phyloP scores from a whole-genome alignment of 768 basidiomycete species.

The Cystobasidium tubakii region DNA sequence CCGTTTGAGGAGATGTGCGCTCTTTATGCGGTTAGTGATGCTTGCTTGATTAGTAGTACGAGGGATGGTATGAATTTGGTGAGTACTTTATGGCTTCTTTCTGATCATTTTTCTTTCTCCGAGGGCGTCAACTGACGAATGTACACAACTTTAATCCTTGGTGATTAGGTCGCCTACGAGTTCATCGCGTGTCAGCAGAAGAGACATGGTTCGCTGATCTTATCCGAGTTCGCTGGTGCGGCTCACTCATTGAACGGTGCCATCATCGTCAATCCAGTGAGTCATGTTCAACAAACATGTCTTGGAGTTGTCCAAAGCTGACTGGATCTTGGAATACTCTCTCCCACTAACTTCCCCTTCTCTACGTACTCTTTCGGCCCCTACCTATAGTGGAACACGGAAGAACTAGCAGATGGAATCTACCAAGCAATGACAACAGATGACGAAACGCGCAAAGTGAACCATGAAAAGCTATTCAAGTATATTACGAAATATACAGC shows the following conservation, averaged over 20 bases:
- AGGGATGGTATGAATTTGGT: conserved; percentile 99
- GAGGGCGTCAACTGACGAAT: conserved; percentile 3
- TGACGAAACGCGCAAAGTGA: conserved; percentile 71
- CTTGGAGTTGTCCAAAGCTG: too few relatives aligned
- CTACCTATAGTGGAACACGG: conserved; percentile 74
- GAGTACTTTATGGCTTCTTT: conserved; percentile 48
- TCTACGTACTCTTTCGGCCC: not conserved
- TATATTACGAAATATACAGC: conserved; percentile 93
- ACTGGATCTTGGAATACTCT: too few relatives aligned
- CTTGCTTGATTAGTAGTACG: conserved; percentile 89
- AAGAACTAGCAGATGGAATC: conserved; percentile 95
- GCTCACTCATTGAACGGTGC: conserved; percentile 67
- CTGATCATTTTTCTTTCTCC: not conserved
- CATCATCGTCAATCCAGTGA: conserved; percentile 84
- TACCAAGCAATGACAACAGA: conserved; percentile 90
- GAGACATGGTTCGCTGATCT: conserved; percentile 90
- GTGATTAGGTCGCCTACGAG: conserved; percentile 83
- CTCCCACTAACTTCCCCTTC: too few relatives aligned
- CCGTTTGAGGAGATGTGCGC: conserved; percentile 92
- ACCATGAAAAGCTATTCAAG: conserved; percentile 88
- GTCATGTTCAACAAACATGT: conserved; percentile 28
- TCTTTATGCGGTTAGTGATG: conserved; percentile 93
- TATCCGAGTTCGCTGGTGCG: conserved; percentile 97
- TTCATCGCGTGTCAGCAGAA: conserved; percentile 93
- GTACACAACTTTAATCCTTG: not conserved